phyloP scores from a whole-genome alignment of 208 protist species.

The Trypanosoma cruzi region DNA sequence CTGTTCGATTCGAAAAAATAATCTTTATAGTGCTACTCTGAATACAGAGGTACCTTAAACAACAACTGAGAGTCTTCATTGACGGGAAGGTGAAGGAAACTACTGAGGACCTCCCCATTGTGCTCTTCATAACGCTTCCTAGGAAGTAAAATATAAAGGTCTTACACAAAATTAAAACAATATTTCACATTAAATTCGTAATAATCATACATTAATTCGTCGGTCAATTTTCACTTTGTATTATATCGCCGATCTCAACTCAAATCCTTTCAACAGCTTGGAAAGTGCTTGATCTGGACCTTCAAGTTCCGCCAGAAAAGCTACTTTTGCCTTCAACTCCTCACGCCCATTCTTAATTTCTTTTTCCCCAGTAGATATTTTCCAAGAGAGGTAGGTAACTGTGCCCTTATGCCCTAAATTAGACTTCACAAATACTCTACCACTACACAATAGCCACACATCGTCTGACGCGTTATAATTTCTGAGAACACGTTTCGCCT shows the following conservation, averaged over 20 bases:
- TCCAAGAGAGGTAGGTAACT: slow-evolving; percentile 64
- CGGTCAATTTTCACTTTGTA: neutral
- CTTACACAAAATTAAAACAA: slow-evolving; percentile 4
- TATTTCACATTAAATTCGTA: neutral
- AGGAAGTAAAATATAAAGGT: slow-evolving; percentile 2
- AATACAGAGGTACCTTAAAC: slow-evolving; percentile 28
- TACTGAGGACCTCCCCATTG: slow-evolving; percentile 5
- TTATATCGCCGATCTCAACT: slow-evolving; percentile 36
- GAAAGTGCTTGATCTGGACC: slow-evolving; percentile 74
- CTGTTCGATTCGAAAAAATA: slow-evolving; percentile 1
- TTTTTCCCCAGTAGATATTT: slow-evolving; percentile 49
- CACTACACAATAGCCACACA: slow-evolving; percentile 76
- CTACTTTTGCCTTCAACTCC: slow-evolving; percentile 77
- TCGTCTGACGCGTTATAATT: slow-evolving; percentile 37
- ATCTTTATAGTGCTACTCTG: slow-evolving; percentile 20
- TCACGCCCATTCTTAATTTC: slow-evolving; percentile 67
- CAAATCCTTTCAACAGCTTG: slow-evolving; percentile 72
- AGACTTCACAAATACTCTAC: slow-evolving; percentile 78
- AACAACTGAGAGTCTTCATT: slow-evolving; percentile 18
- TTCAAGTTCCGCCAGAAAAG: slow-evolving; percentile 73
- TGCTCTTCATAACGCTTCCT: slow-evolving; percentile 2
- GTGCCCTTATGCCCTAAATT: slow-evolving; percentile 55
- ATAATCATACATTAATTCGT: neutral
- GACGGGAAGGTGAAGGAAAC: slow-evolving; percentile 28
- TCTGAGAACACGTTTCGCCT: slow-evolving; percentile 61